Evolutionary conservation across 805 yeast species (phyloP).

Genomic region (Sugiyamaella boreocaroliniensis): DNA sequence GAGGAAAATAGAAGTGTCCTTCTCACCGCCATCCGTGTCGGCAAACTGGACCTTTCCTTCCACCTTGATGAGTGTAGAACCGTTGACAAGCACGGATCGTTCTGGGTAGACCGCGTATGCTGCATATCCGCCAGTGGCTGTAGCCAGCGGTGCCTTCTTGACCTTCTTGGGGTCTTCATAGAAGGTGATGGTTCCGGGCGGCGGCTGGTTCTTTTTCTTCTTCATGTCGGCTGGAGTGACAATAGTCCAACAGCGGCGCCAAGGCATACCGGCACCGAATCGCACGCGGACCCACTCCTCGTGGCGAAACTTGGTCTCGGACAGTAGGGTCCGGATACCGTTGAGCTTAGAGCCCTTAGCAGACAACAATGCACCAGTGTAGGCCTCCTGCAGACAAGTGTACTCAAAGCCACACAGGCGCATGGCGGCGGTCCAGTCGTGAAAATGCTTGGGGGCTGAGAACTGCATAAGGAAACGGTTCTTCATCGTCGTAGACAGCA

Average conservation of each 20-base stretch:
- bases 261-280: slow-evolving; percentile 96
- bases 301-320: slow-evolving; percentile 77
- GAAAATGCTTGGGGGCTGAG: slow-evolving; percentile 54
- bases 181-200: slow-evolving; percentile 61
- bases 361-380: slow-evolving; percentile 87
- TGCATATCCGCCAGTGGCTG: slow-evolving; percentile 58
- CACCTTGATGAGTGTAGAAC: slow-evolving; percentile 78
- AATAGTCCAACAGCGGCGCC: slow-evolving; percentile 91
- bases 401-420: slow-evolving; percentile 76
- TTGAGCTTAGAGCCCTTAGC: slow-evolving; percentile 85
- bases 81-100: slow-evolving; percentile 70
- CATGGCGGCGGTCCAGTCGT: slow-evolving; percentile 77
- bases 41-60: slow-evolving; percentile 61
- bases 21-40: slow-evolving; percentile 34
- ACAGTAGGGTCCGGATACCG: slow-evolving; percentile 77
- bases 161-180: slow-evolving; percentile 70
- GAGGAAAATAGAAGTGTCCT: slow-evolving; percentile 59
- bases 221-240: slow-evolving; percentile 49
- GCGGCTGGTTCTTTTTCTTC: slow-evolving; percentile 36
- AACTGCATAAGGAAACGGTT: slow-evolving; percentile 82
- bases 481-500: slow-evolving; percentile 88
- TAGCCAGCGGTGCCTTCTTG: slow-evolving; percentile 68
- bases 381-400: slow-evolving; percentile 83
- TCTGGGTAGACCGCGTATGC: slow-evolving; percentile 93
- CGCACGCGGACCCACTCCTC: slow-evolving; percentile 94